Evolutionary conservation across 1,139 yeast genomes (phyloP), one percentile per base, ranked within the genome.

Genomic region (Citeromyces hawaiiensis): DNA sequence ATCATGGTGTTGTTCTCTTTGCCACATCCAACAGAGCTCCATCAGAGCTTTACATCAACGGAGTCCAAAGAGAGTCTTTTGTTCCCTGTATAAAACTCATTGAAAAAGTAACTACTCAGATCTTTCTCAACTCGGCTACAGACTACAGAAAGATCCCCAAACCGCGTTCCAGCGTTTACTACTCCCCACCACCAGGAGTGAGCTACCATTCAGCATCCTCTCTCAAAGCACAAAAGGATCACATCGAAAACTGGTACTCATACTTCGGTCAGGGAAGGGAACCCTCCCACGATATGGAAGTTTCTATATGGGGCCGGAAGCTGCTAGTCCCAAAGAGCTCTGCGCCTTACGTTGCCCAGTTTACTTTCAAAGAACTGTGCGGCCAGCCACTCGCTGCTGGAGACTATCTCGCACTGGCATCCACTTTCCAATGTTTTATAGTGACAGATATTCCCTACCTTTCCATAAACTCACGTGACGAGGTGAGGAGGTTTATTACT

Each of bases 11-110:
- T 19, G 78, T 88, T 2, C 61, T 93, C 11, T 88, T 91, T 63
- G 91, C 96, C 32, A 91, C 98, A 0, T 85, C 96, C 8, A 91
- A 91, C 60, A 74, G 98, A 50, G 93, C 91, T 0, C 98, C 98
- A 0, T 93, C 83, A 55, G 96, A 87, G 48, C 67, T 91, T 44
- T 91, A 91, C 63, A 72, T 83, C 49, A 86, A 91, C 57, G 98
- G 98, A 27, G 81, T 91, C 39, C 98, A 91, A 60, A 67, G 98
- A 47, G 83, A 78, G 44, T 79, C 91, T 18, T 91, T 91, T 51
- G 71, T 91, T 40, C 98, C 98, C 1, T 87, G 96, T 53, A 91
- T 91, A 42, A 79, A 83, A 50, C 66, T 83, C 44, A 71, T 91
- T 47, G 82, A 88, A 54, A 58, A 67, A 31, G 74, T 78, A 48